A percentile compares a stretch with the other conserved stretches of the same genome.
These are phyloP conservation scores for Ceratorhiza oryzae-sativae DNA, from an alignment of 1,284 basidiomycete genomes.

Conservation along the genomic window DNA sequence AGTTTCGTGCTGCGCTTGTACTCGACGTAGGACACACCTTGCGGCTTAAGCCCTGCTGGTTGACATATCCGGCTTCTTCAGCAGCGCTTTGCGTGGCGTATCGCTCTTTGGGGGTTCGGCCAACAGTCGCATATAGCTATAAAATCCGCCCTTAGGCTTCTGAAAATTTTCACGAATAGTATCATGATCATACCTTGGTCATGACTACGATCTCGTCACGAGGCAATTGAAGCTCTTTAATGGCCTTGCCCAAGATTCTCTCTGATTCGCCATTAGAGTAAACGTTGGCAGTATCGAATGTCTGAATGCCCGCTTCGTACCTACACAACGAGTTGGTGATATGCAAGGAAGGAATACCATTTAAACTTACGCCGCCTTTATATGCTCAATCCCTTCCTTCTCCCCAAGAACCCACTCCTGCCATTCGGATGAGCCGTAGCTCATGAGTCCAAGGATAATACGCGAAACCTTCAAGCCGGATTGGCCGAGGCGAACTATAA, in stretches of 20 bases:
- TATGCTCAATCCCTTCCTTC: conserved; percentile 49
- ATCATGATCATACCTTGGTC: conserved; percentile 45
- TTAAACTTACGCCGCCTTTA: conserved; percentile 48
- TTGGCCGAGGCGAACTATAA: conserved; percentile 32
- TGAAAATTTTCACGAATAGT: not conserved
- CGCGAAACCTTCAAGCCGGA: conserved; percentile 40
- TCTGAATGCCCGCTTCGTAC: conserved; percentile 58
- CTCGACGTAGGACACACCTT: conserved; percentile 45
- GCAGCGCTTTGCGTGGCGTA: not conserved
- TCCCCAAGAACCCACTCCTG: conserved; percentile 50
- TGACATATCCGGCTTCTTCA: conserved; percentile 48
- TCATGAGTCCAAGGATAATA: conserved; percentile 33
- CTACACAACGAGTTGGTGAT: conserved; percentile 13
- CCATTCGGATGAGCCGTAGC: conserved; percentile 37
- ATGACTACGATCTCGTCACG: conserved; percentile 43
- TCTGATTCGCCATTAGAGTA: conserved; percentile 42
- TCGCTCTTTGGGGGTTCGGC: not conserved
- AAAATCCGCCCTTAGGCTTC: not conserved
- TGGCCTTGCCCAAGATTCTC: conserved; percentile 46
- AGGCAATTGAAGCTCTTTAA: conserved; percentile 42
- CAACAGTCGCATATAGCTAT: conserved; percentile 45
- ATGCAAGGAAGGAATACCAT: not conserved
- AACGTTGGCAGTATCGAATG: conserved; percentile 61
- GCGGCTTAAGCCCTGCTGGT: conserved; percentile 51
- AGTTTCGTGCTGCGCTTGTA: not conserved